phyloP scores from a whole-genome alignment of 129 eudicot genomes.

The Tagetes patula region DNA sequence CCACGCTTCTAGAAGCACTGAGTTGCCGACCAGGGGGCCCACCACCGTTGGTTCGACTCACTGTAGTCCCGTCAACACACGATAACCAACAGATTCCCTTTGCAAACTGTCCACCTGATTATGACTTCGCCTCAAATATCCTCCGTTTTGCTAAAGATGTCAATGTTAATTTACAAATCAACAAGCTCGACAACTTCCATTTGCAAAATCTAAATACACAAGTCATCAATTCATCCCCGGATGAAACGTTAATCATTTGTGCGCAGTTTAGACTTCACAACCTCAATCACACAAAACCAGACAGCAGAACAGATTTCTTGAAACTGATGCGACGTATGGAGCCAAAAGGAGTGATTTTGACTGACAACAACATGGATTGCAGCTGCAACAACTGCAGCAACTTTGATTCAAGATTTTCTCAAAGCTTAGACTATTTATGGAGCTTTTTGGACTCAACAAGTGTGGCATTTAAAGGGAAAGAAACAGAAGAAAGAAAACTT shows the following conservation, averaged over 20 bases:
- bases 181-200: conserved; percentile 48
- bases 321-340: conserved; percentile 49
- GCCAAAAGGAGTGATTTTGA: conserved; percentile 64
- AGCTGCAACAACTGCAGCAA: conserved; percentile 56
- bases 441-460: conserved; percentile 81
- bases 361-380: conserved; percentile 67
- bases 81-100: conserved; percentile 51
- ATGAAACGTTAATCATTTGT: conserved; percentile 65
- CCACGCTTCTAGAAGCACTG: conserved; percentile 72
- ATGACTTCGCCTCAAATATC: conserved; percentile 53
- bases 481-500: conserved; percentile 72
- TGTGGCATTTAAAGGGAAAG: conserved; percentile 76
- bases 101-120: conserved; percentile 53
- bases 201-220: conserved; percentile 53
- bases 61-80: conserved; percentile 46
- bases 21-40: conserved; percentile 72
- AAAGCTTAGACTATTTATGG: conserved; percentile 62
- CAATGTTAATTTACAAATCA: conserved; percentile 67
- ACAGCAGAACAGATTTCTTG: conserved; percentile 65
- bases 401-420: conserved; percentile 55
- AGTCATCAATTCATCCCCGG: conserved; percentile 45
- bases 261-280: conserved; percentile 73
- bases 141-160: conserved; percentile 54
- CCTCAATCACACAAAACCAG: conserved; percentile 55
- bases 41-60: conserved; percentile 76